Evolutionary conservation across 306 rosid species (phyloP), one percentile per base, ranked within the genome.

Genomic region (Sindora glabra): DNA sequence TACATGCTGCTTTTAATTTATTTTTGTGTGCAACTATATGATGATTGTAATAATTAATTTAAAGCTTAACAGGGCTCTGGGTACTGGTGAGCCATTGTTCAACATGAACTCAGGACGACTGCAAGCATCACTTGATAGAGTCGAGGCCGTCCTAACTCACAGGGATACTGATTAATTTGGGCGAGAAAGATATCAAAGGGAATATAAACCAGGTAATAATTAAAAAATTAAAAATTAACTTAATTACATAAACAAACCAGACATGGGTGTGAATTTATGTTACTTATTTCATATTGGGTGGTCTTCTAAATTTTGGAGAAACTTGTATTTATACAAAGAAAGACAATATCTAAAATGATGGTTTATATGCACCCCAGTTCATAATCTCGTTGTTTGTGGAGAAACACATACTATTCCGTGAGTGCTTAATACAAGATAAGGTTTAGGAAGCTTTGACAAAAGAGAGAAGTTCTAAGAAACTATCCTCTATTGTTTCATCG

Each of bases 91-190:
- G 47, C 86, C 94, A 30, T 18, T 89, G 82, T 86, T 92, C 75
- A 92, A 92, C 83, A 79, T 88, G 98, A 79, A 86, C 56, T 79
- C 96, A 0, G 96, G 96, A 56, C 74, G 72, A 63, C 57, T 86
- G 57, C 84, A 85, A 55, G 96, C 95, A 68, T 91, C 98, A 16
- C 88, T 92, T 50, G 98, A 92, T 73, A 79, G 98, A 78, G 84
- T 92, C 16, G 98, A 92, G 78, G 76, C 85, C 75, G 80, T 92
- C 72, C 23, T 92, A 69, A 92, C 94, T 48, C 88, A 86, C 60
- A 66, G 60, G 30, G 98, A 88, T 44, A 21, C 21, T 65, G 68
- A 38, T 70, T 65, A 66, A 49, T 40, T 24, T 69, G 11, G 48
- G 18, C 33, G 47, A 5, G 26, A 50, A 51, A 56, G 59, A 33